Evolutionary conservation across 2,329 filamentous ascomycete genomes (phyloP).

Genomic region (Nothomitra cinnamomea): DNA sequence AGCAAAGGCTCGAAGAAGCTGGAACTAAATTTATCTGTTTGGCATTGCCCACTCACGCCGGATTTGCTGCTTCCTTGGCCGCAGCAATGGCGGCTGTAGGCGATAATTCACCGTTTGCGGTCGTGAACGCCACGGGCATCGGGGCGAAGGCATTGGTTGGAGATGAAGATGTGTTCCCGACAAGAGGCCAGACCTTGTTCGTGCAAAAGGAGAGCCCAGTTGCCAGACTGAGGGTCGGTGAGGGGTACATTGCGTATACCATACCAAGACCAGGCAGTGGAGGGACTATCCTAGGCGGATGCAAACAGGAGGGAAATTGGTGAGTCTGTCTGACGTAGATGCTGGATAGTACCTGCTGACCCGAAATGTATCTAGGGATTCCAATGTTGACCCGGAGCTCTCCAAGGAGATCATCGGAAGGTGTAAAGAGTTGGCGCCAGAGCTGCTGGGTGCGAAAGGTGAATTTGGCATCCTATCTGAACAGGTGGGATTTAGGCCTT

Average conservation of each 20-base stretch:
- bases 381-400: constrained; percentile 17
- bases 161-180: constrained; percentile 22
- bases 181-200: constrained; percentile 29
- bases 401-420: constrained; percentile 22
- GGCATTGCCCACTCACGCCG: constrained; percentile 15
- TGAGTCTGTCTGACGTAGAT: not conserved
- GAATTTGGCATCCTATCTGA: constrained; percentile 27
- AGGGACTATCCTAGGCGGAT: constrained; percentile 28
- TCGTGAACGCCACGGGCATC: constrained; percentile 28
- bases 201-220: constrained; percentile 22
- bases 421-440: constrained; percentile 20
- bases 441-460: constrained; percentile 19
- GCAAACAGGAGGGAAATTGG: constrained; percentile 24
- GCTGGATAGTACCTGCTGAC: not conserved
- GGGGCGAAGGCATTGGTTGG: constrained; percentile 21
- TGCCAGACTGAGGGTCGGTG: constrained; percentile 15
- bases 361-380: constrained; percentile 8
- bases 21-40: constrained; percentile 17
- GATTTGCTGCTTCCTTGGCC: constrained; percentile 16
- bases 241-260: constrained; percentile 21
- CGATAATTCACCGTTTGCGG: constrained; percentile 9
- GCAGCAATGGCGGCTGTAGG: constrained; percentile 8
- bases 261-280: constrained; percentile 25
- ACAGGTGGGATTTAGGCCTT: constrained; percentile 27
- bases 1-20: constrained; percentile 13